Evolutionary conservation across 495 filamentous ascomycete genomes (phyloP).

Genomic region (Aspergillus conjunctus): DNA sequence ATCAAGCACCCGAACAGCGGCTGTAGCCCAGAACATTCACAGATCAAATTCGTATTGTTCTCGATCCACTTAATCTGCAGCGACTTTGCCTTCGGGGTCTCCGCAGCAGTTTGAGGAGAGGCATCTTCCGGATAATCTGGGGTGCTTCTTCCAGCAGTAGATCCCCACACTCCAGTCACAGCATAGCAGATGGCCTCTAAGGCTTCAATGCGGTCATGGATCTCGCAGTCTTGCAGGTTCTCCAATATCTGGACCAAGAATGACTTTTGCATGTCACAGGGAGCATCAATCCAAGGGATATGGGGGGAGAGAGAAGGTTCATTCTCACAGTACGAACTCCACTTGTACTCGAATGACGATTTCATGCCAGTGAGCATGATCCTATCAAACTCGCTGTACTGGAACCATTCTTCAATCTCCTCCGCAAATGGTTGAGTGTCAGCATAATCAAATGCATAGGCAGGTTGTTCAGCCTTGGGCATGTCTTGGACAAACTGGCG

Average conservation of each 20-base stretch:
- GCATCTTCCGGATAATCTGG: slow-evolving; percentile 32
- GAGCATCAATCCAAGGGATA: slow-evolving; percentile 55
- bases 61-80: slow-evolving; percentile 73
- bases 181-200: slow-evolving; percentile 79
- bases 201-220: slow-evolving; percentile 57
- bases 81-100: slow-evolving; percentile 49
- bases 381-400: slow-evolving; percentile 79
- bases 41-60: slow-evolving; percentile 59
- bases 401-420: slow-evolving; percentile 96
- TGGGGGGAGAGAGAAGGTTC: slow-evolving; percentile 36
- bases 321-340: slow-evolving; percentile 50
- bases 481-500: slow-evolving; percentile 78
- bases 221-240: slow-evolving; percentile 50
- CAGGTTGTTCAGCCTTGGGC: slow-evolving; percentile 72
- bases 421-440: slow-evolving; percentile 78
- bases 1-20: slow-evolving; percentile 62
- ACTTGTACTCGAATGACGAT: slow-evolving; percentile 68
- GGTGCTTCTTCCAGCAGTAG: slow-evolving; percentile 60
- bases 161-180: slow-evolving; percentile 74
- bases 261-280: slow-evolving; percentile 41
- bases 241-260: slow-evolving; percentile 49
- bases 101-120: slow-evolving; percentile 32
- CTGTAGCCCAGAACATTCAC: slow-evolving; percentile 60
- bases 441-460: slow-evolving; percentile 93
- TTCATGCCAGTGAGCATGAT: slow-evolving; percentile 67